Evolutionary conservation across 345 rosid species (phyloP), one percentile per base, ranked within the genome.

Genomic region (Arabidopsis suecica): DNA sequence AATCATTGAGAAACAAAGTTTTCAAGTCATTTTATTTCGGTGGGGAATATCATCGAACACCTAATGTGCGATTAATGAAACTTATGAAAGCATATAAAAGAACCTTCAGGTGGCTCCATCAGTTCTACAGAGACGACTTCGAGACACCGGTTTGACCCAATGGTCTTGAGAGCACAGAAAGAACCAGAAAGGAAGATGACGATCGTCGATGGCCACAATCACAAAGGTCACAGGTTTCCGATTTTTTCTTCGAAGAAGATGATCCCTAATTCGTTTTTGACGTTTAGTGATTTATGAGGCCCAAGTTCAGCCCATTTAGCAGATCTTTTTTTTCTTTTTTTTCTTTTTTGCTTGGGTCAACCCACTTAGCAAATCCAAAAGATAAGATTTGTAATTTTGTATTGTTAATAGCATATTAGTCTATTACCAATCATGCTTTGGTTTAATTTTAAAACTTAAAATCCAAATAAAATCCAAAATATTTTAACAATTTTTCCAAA

Each of bases 101-200:
- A 68, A 68, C 72, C 72, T 68, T 54, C 16, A 25, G 51, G 51
- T 0, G 62, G 62, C 38, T 68, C 61, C 72, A 68, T 68, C 12
- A 37, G 5, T 44, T 28, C 13, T 62, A 62, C 5, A 30, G 56
- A 32, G 41, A 45, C 3, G 28, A 30, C 3, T 0, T 16, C 25
- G n/a, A 59, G 13, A 18, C 1, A 18, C 32, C 0, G 40, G 38
- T 3, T 47, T 65, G 14, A 47, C 1, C 11, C 30, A 28, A 64
- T 11, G 68, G 23, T 44, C 23, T 47, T 64, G 38, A 30, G 55
- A 64, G 16, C 16, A 33, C 30, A n/a, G 42, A 10, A 22, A 3
- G 41, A 25, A 42, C 20, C 28, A 33, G 7, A 57, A 57, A 33
- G 41, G 42, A 57, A n/a, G 65, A 61, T 14, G 49, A 61, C 10